Evolutionary conservation across 2,329 filamentous ascomycete genomes (phyloP), one percentile per base, ranked within the genome.

Genomic region (Tolypocladium sp.): DNA sequence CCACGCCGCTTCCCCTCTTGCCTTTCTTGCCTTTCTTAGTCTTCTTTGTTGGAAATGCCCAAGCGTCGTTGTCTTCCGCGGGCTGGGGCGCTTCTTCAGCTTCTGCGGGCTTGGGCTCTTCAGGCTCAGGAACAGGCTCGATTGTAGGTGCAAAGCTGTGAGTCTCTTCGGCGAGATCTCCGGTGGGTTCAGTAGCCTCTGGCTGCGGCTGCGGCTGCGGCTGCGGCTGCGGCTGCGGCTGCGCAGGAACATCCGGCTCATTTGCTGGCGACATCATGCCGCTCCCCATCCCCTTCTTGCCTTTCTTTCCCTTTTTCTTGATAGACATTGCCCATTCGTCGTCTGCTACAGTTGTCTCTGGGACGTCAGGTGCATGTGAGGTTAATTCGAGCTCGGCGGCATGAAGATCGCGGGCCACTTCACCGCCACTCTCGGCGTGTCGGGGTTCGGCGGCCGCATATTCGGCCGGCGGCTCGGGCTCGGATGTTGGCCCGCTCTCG

Each of bases 251-350:
- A 12, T 51, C 56, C 12, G 44, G 22, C 42, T 52, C 56, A 5
- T 42, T 37, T 8, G 41, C 38, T 10, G 41, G 49, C 2, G 55
- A 58, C 25, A 53, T 46, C 12, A 35, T 27, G 17, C 40, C 59
- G 30, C 54, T 58, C 13, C 22, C 53, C 63, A 61, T 66, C 62
- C 64, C 67, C 67, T 67, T 71, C 67, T 64, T 68, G 71, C 68
- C 69, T 59, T 77, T 76, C 66, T 76, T 75, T 15, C 69, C 67
- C 58, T 73, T 73, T 61, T 74, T 73, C 56, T 58, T 65, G 41
- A 10, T 40, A 56, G 30, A 27, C 57, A 42, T 60, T 35, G 59
- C 60, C 65, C 64, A 63, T 35, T 63, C 58, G n/a, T 65, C 63
- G 27, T 51, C 55, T 15, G 54, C 44, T 30, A 42, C 59, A n/a